Evolutionary conservation across 2,329 filamentous ascomycete genomes (phyloP), one percentile per base, ranked within the genome.

Genomic region (Xylariaceae sp.): DNA sequence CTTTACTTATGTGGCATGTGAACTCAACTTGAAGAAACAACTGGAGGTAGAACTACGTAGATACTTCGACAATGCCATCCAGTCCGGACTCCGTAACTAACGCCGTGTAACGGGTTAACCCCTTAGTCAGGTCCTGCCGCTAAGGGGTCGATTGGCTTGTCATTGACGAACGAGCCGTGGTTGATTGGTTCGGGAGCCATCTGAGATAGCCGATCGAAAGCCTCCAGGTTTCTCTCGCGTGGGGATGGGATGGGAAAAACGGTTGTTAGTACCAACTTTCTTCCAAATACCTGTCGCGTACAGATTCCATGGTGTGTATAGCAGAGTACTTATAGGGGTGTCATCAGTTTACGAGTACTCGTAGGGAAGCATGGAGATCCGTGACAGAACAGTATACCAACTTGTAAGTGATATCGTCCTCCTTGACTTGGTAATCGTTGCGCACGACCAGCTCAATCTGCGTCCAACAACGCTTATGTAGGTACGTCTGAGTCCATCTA

Each of bases 141-240:
- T 48, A 60, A 17, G 48, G 47, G n/a, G 47, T 18, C 9, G 18
- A 55, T 59, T 58, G 53, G 53, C 34, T 55, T 49, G 42, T 53
- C 42, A 55, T 50, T 50, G 42, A 49, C 50, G n/a, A 57, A 34
- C 6, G 30, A 48, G 15, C 15, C 37, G 13, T 11, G 11, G 11
- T 11, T 61, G 57, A 63, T 63, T 63, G 61, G 61, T 37, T 57
- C 59, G 55, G 59, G 61, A 63, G 56, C 51, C 23, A 63, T 61
- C 56, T 57, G 30, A 63, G 61, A 63, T 61, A 61, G 52, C 61
- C 59, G 59, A 62, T 45, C 47, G 45, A 51, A 59, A 45, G 50
- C 56, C 51, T 54, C 34, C 42, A 13, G 37, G 37, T 9, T 9
- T 42, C 37, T 42, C 23, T 5, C 13, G 37, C 37, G 37, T 49